Evolutionary conservation across 1,284 basidiomycete genomes (phyloP).

Genomic region (Malassezia pachydermatis): DNA sequence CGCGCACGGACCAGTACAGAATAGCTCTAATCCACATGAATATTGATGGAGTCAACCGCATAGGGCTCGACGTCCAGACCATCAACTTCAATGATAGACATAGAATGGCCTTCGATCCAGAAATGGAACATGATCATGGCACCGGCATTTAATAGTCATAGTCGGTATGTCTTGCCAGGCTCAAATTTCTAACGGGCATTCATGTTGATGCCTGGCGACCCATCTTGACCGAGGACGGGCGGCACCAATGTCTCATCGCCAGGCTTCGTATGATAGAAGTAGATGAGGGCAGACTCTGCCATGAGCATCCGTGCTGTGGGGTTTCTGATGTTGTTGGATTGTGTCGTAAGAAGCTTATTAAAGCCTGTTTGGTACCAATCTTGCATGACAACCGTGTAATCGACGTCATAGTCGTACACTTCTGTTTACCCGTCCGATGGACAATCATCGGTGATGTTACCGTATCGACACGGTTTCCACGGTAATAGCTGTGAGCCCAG

Average conservation of each 20-base stretch:
- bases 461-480: constrained; percentile 54
- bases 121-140: constrained; percentile 36
- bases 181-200: constrained; percentile 61
- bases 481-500: constrained; percentile 54
- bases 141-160: constrained; percentile 68
- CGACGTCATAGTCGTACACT: constrained; percentile 69
- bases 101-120: constrained; percentile 75
- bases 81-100: constrained; percentile 79
- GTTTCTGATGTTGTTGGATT: constrained; percentile 56
- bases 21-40: constrained; percentile 9
- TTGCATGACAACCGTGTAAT: constrained; percentile 71
- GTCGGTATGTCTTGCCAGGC: constrained; percentile 62
- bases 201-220: constrained; percentile 55
- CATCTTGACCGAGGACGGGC: constrained; percentile 48
- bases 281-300: constrained; percentile 65
- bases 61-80: constrained; percentile 4
- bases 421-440: constrained; percentile 42
- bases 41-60: constrained; percentile 38
- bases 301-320: constrained; percentile 47
- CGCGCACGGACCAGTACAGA: constrained; percentile 53
- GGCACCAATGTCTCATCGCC: constrained; percentile 21
- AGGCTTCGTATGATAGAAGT: constrained; percentile 62
- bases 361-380: constrained; percentile 57
- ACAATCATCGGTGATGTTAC: constrained; percentile 68
- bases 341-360: constrained; percentile 30